Evolutionary conservation across 352 stramenopile genomes (phyloP), one percentile per base, ranked within the genome.

Genomic region (Phytopythium mirpurense): DNA sequence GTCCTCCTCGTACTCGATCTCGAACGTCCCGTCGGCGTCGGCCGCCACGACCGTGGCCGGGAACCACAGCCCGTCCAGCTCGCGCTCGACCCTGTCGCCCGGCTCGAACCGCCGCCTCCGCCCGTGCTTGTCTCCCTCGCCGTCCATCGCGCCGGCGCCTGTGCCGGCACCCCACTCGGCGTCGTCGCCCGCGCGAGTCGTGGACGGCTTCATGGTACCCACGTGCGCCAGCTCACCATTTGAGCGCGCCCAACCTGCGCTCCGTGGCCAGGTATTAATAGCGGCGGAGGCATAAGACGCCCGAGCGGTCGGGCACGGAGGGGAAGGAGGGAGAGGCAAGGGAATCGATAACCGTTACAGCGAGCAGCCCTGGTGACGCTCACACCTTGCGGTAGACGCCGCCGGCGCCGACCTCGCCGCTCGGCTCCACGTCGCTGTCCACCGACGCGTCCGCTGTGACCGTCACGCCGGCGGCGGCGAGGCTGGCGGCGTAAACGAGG

Each of bases 1-100:
- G 44, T 89, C 79, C 53, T 93, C 83, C 42, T 93, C 78, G 50
- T 93, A 93, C 56, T 90, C 71, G 36, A 93, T 63, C 51, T 89
- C 76, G 26, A 78, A 89, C 19, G 67, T 72, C 26, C 74, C 75
- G 48, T 83, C 75, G 38, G 71, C 70, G 29, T 81, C 64, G 16
- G 54, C 60, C 5, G 56, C 51, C 15, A 85, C 70, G 57, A 93
- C 76, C 7, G 72, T 86, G 38, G 63, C 83, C 27, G 79, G 68
- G 56, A 90, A 93, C 83, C 79, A 93, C 24, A 88, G 62, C 2
- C 80, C 78, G 45, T 93, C 83, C 21, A 93, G 62, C 40, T 88
- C 79, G 15, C 79, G 64, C 51, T 90, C 79, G 21, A 90, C 79
- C 15, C 74, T 74, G 18, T 55, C 54, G 34, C 76, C 77, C 9